Evolutionary conservation across 495 filamentous ascomycete genomes (phyloP).

Genomic region (Terfezia claveryi): DNA sequence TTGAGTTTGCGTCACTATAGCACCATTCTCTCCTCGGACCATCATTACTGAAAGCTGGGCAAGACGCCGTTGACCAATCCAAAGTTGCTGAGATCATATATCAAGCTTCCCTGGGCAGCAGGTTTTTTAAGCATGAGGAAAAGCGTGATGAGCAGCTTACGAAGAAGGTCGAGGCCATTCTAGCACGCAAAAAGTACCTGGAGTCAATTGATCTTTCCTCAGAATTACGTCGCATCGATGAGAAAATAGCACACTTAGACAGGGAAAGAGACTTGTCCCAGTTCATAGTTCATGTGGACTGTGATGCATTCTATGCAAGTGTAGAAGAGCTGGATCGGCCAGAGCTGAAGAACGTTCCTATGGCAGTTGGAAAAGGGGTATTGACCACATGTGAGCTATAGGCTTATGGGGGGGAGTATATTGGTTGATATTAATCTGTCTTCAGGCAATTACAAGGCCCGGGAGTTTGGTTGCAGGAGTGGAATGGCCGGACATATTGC

Average conservation of each 20-base stretch:
- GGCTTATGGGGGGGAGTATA: too few relatives aligned
- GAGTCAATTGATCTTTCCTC: constrained; percentile 50
- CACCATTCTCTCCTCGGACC: constrained; percentile 57
- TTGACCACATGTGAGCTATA: constrained; percentile 48
- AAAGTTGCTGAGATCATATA: constrained; percentile 95
- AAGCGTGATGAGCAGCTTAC: constrained; percentile 61
- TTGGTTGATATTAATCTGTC: too few relatives aligned
- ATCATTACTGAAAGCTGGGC: constrained; percentile 81
- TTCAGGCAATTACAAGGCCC: constrained; percentile 53
- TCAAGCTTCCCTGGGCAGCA: constrained; percentile 86
- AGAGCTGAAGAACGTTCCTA: constrained; percentile 69
- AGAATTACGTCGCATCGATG: constrained; percentile 58
- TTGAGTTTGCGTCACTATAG: background rate
- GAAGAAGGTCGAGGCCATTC: constrained; percentile 61
- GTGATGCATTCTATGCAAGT: constrained; percentile 93
- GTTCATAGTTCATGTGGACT: constrained; percentile 76
- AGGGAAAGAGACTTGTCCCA: constrained; percentile 54
- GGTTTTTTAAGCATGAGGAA: constrained; percentile 90
- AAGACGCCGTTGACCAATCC: constrained; percentile 79
- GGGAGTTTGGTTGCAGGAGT: constrained; percentile 72
- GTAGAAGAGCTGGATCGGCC: constrained; percentile 85
- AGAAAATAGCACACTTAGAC: constrained; percentile 45
- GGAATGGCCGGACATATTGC: constrained; percentile 95
- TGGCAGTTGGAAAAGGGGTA: constrained; percentile 83
- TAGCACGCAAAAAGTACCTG: constrained; percentile 51